These are phyloP conservation scores for Pseudogymnoascus sp. DNA, from an alignment of 2,329 filamentous ascomycete species.

Conservation along the genomic window DNA sequence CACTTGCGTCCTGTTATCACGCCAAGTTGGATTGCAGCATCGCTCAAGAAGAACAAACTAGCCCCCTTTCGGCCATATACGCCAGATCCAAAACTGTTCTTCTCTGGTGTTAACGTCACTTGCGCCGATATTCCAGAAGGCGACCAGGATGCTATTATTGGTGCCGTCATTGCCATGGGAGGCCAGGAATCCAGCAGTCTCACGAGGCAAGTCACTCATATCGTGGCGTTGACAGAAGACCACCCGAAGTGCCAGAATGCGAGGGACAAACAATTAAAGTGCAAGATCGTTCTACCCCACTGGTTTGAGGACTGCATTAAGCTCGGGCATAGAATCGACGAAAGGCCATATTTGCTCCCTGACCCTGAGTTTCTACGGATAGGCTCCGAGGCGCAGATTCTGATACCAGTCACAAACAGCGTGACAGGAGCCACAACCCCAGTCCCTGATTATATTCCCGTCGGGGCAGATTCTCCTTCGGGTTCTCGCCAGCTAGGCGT, in stretches of 20 bases:
- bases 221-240: conserved; percentile 74
- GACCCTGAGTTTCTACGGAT: conserved; percentile 73
- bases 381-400: conserved; percentile 47
- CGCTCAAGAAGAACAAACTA: conserved; percentile 60
- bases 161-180: conserved; percentile 81
- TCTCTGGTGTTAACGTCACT: conserved; percentile 74
- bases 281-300: conserved; percentile 85
- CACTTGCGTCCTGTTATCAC: conserved; percentile 79
- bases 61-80: conserved; percentile 78
- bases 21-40: conserved; percentile 70
- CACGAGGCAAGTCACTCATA: conserved; percentile 72
- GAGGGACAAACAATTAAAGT: conserved; percentile 56
- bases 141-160: conserved; percentile 88
- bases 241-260: conserved; percentile 64
- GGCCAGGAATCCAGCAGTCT: conserved; percentile 70
- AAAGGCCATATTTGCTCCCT: conserved; percentile 77
- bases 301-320: conserved; percentile 98
- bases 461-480: conserved; percentile 37
- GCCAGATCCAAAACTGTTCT: conserved; percentile 84
- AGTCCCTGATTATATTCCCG: conserved; percentile 33
- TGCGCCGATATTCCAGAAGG: conserved; percentile 77
- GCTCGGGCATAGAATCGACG: conserved; percentile 83
- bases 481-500: conserved; percentile 55
- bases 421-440: conserved; percentile 61
- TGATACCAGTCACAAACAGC: conserved; percentile 50